Conservation (phyloP, 352 stramenopile genomes). For the Chrysophaeum taylorii region DNA sequence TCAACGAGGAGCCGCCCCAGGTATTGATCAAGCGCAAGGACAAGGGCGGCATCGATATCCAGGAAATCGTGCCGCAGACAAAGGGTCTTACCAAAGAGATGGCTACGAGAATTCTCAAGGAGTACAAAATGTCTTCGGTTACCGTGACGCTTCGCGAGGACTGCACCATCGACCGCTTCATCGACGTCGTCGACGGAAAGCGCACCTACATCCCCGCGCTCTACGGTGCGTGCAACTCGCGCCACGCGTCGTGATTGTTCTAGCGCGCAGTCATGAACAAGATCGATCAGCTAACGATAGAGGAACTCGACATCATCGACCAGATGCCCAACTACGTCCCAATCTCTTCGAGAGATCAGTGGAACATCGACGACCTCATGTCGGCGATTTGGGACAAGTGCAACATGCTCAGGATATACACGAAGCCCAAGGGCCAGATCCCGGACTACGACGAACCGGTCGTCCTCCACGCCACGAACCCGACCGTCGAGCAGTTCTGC, state of each 20-base stretch:
- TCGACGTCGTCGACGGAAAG: conserved; percentile 97
- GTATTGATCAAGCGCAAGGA: conserved; percentile 82
- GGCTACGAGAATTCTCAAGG: conserved; percentile 44
- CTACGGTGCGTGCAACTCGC: no score
- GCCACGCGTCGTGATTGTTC: no score
- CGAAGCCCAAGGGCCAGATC: conserved; percentile 81
- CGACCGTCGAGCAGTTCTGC: conserved; percentile 92
- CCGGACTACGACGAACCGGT: conserved; percentile 93
- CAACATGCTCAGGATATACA: conserved; percentile 95
- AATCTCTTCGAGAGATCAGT: conserved; percentile 78
- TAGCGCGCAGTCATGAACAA: conserved; percentile 99
- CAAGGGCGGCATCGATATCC: conserved; percentile 60
- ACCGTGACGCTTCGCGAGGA: conserved; percentile 94
- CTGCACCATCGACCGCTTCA: conserved; percentile 90
- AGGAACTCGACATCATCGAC: conserved; percentile 93
- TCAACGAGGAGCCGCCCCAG: conserved; percentile 91
- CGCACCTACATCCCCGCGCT: conserved; percentile 97
- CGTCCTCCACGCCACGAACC: conserved; percentile 82
- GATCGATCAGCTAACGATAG: conserved; percentile 96
- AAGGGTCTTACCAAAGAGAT: conserved; percentile 46
- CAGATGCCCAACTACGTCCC: conserved; percentile 88
- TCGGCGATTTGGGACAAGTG: conserved; percentile 95
- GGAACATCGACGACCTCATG: conserved; percentile 94
- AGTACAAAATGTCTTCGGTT: conserved; percentile 96
- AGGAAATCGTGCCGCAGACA: conserved; percentile 78